Conservation (phyloP, 805 yeast species). For the Deakozyma indianensis region DNA sequence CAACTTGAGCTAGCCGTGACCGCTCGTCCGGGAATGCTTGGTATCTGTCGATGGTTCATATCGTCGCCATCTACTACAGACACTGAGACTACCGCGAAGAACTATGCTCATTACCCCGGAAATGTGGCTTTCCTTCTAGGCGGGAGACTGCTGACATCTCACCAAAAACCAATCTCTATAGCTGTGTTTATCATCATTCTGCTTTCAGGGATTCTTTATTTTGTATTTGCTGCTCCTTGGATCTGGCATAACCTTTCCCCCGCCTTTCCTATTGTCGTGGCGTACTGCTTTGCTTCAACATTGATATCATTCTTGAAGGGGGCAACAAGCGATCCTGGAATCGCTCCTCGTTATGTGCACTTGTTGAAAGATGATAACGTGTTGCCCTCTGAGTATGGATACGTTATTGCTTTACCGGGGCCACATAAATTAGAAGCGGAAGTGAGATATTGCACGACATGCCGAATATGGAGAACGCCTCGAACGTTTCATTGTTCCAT, state of each 20-base stretch:
- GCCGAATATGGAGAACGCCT: constrained; percentile 65
- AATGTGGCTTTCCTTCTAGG: constrained; percentile 38
- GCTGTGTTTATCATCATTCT: constrained; percentile 23
- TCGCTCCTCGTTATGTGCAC: constrained; percentile 52
- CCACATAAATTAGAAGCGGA: constrained; percentile 14
- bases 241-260: constrained; percentile 43
- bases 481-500: constrained; percentile 45
- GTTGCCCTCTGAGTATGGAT: constrained; percentile 46
- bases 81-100: background rate
- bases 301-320: constrained; percentile 37
- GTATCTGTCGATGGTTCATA: background rate
- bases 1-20: no score
- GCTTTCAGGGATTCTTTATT: constrained; percentile 39
- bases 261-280: constrained; percentile 38
- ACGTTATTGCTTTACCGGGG: constrained; percentile 33
- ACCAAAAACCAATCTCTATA: constrained; percentile 26
- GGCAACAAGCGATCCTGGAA: constrained; percentile 55
- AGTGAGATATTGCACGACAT: constrained; percentile 46
- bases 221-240: constrained; percentile 36
- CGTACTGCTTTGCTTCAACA: constrained; percentile 42
- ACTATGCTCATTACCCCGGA: constrained; percentile 3
- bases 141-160: constrained; percentile 40
- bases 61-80: background rate
- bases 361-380: constrained; percentile 26
- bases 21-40: no score